Conservation (phyloP, 495 filamentous ascomycete species). For the Trichocladium uniseriatum region DNA sequence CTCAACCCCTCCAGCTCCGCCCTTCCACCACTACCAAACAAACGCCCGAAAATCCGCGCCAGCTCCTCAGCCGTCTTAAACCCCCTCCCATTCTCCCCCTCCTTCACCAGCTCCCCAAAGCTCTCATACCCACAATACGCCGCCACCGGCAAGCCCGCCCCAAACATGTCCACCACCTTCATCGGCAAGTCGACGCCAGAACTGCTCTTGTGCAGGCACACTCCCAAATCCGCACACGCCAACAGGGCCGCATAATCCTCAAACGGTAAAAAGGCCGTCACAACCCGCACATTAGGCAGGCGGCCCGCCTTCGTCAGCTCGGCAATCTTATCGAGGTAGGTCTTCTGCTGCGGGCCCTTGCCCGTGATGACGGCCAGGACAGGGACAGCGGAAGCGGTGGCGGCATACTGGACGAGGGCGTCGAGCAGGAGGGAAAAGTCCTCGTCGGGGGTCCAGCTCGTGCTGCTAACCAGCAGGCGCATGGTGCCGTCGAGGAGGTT, state of each 20-base stretch:
- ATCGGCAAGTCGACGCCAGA: conserved; percentile 95
- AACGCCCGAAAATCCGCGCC: conserved; percentile 44
- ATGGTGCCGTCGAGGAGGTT: conserved; percentile 46
- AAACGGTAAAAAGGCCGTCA: conserved; percentile 73
- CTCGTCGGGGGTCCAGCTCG: conserved; percentile 94
- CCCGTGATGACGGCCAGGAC: conserved; percentile 82
- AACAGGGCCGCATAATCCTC: conserved; percentile 78
- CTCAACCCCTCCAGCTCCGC: conserved; percentile 52
- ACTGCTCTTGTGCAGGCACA: conserved; percentile 85
- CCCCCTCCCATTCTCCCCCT: conserved; percentile 75
- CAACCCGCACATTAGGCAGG: conserved; percentile 58
- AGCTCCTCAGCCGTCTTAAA: conserved; percentile 62
- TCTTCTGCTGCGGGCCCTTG: conserved; percentile 72
- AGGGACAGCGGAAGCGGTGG: conserved; percentile 16
- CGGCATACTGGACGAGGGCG: conserved; percentile 62
- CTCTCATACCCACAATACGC: conserved; percentile 77
- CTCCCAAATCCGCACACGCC: conserved; percentile 79
- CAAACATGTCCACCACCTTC: conserved; percentile 99
- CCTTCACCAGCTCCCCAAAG: conserved; percentile 76
- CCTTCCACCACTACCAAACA: conserved; percentile 45
- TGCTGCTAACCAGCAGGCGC: conserved; percentile 75
- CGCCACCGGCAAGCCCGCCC: conserved; percentile 80
- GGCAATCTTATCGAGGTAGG: conserved; percentile 59
- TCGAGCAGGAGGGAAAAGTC: conserved; percentile 88
- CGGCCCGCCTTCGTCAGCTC: conserved; percentile 48